Conservation (phyloP, 164 flowering plant genomes). For the Santalum album region DNA sequence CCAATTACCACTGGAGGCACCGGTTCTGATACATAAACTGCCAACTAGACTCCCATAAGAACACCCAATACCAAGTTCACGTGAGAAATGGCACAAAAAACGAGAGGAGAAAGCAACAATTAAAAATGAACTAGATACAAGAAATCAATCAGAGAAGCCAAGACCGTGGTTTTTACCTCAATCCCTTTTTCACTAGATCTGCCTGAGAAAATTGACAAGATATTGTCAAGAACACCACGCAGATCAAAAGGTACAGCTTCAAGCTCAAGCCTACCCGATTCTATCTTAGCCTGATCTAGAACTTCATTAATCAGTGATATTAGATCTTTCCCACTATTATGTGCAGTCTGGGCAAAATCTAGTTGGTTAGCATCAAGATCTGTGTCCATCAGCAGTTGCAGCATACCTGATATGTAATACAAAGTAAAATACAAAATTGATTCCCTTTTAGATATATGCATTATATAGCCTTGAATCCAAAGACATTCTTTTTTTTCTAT, state of each 20-base stretch:
- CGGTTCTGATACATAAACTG: conserved; percentile 62
- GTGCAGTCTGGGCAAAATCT: conserved; percentile 90
- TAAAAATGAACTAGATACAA: neutral
- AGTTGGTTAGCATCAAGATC: conserved; percentile 59
- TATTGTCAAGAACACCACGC: conserved; percentile 62
- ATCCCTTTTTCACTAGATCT: conserved; percentile 66
- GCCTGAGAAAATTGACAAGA: conserved; percentile 59
- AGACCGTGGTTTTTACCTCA: conserved; percentile 44
- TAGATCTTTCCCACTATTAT: conserved; percentile 67
- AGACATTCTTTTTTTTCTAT: too few species aligned
- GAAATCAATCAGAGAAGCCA: neutral
- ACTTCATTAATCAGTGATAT: conserved; percentile 85
- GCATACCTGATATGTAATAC: conserved; percentile 56
- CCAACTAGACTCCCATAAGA: conserved; percentile 47
- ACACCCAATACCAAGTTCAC: conserved; percentile 4
- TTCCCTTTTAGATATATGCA: neutral
- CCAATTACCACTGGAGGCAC: conserved; percentile 78
- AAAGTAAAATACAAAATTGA: neutral
- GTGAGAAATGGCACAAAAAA: conserved; percentile 7
- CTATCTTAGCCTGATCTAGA: conserved; percentile 96
- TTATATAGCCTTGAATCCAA: too few species aligned
- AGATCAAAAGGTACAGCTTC: conserved; percentile 78
- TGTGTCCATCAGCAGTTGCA: conserved; percentile 92
- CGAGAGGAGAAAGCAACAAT: neutral
- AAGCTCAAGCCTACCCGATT: conserved; percentile 88